These are phyloP conservation scores for Blyttiomyces sp. DNA, from an alignment of 371 early-diverging fungal genomes.

Conservation along the genomic window DNA sequence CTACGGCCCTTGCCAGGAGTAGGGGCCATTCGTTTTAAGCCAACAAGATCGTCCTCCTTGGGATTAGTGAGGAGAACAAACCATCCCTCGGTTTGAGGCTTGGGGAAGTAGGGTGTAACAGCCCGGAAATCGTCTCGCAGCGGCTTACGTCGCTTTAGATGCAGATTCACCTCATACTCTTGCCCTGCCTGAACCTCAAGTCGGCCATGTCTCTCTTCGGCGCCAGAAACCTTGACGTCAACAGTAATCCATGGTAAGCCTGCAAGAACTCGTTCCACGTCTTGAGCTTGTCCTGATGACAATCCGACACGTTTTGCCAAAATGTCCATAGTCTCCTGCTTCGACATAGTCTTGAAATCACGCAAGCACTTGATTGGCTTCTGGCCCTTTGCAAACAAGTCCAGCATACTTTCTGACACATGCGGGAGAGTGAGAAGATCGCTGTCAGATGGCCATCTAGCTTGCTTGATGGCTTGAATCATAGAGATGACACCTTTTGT, in stretches of 20 bases:
- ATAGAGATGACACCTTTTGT: conserved; percentile 68
- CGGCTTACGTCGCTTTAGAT: conserved; percentile 7
- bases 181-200: conserved; percentile 30
- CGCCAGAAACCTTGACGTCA: conserved; percentile 30
- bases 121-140: conserved; percentile 54
- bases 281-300: conserved; percentile 31
- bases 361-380: not conserved
- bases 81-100: conserved; percentile 89
- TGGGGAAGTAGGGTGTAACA: conserved; percentile 77
- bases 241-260: conserved; percentile 61
- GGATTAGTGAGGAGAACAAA: conserved; percentile 77
- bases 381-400: not conserved
- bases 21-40: conserved; percentile 63
- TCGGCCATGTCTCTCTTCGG: conserved; percentile 16
- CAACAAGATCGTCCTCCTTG: conserved; percentile 63
- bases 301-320: conserved; percentile 50
- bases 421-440: conserved; percentile 67
- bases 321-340: conserved; percentile 49
- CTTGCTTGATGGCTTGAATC: conserved; percentile 88
- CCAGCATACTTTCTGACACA: conserved; percentile 39
- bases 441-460: conserved; percentile 71
- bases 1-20: conserved; percentile 41
- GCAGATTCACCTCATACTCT: conserved; percentile 30
- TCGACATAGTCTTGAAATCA: conserved; percentile 14
- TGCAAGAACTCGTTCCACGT: conserved; percentile 57